Evolutionary conservation across 148 eudicot genomes (phyloP).

Genomic region (Cornus suecica): DNA sequence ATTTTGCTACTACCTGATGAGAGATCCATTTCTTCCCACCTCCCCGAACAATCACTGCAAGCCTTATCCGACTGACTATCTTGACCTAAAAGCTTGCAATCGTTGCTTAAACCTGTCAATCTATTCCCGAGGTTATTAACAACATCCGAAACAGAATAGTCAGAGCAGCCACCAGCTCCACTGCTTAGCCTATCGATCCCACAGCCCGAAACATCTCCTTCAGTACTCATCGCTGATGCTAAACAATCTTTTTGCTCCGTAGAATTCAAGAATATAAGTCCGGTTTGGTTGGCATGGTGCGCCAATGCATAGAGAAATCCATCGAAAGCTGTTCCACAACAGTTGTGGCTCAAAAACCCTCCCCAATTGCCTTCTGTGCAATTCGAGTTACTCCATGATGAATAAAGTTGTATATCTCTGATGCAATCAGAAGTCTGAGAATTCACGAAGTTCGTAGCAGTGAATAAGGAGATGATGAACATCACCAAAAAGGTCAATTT

Average conservation of each 20-base stretch:
- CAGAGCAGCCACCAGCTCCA: constrained; percentile 43
- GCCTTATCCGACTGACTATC: background rate
- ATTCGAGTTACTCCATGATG: constrained; percentile 12
- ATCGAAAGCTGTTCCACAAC: constrained; percentile 27
- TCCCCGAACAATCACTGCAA: constrained; percentile 25
- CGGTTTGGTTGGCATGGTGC: constrained; percentile 26
- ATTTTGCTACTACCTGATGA: background rate
- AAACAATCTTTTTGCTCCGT: constrained; percentile 30
- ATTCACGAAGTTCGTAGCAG: constrained; percentile 6
- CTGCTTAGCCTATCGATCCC: constrained; percentile 40
- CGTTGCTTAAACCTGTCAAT: constrained; percentile 17
- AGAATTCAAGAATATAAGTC: constrained; percentile 30
- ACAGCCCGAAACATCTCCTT: constrained; percentile 18
- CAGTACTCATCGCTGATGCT: constrained; percentile 11
- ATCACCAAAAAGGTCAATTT: background rate
- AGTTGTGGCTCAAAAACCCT: constrained; percentile 22
- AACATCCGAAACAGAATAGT: constrained; percentile 34
- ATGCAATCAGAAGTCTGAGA: constrained; percentile 19
- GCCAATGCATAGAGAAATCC: constrained; percentile 27
- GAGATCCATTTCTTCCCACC: constrained; percentile 28
- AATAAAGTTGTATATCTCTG: constrained; percentile 20
- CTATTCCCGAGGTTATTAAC: constrained; percentile 11
- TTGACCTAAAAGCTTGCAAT: constrained; percentile 28
- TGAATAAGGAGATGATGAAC: constrained; percentile 9
- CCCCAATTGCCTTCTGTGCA: constrained; percentile 30